These are phyloP conservation scores for Linnemannia zychae DNA, from an alignment of 192 early-diverging fungal species.

Conservation along the genomic window DNA sequence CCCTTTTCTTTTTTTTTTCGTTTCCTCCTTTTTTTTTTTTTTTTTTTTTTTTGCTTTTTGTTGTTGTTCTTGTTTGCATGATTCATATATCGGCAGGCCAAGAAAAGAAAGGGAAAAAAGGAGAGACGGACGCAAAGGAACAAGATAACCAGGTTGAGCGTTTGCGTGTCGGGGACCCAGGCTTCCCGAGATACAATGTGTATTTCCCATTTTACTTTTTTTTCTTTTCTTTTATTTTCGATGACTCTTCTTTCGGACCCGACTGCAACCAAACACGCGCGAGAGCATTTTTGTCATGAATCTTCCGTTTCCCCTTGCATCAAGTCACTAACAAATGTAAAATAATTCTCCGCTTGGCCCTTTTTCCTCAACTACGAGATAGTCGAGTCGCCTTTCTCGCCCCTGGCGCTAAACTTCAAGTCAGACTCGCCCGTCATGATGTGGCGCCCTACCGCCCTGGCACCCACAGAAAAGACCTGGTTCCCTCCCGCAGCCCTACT, in stretches of 20 bases:
- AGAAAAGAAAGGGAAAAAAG: slow-evolving; percentile 7
- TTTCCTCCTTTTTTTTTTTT: slow-evolving; percentile 3
- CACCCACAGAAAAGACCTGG: slow-evolving; percentile 49
- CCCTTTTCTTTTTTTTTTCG: background rate
- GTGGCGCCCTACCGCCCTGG: slow-evolving; percentile 33
- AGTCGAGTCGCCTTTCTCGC: slow-evolving; percentile 34
- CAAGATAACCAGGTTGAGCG: background rate
- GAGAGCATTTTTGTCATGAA: slow-evolving; percentile 14
- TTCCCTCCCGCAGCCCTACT: slow-evolving; percentile 65
- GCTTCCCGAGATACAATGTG: background rate
- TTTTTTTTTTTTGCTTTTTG: too few species aligned
- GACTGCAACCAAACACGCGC: background rate
- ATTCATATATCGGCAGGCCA: background rate
- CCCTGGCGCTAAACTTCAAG: slow-evolving; percentile 44
- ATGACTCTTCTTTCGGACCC: background rate
- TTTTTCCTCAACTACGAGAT: background rate
- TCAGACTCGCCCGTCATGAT: slow-evolving; percentile 44
- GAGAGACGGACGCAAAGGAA: background rate
- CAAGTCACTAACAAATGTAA: background rate
- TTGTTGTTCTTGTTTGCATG: background rate
- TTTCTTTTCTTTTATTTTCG: background rate
- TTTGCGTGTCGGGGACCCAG: background rate
- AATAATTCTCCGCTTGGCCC: background rate
- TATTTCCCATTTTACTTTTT: background rate
- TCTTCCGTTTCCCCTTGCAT: background rate